A percentile compares a stretch with the other conserved stretches of the same genome.
These are phyloP conservation scores for Cyclanthera cordifolia DNA, from an alignment of 306 rosid genomes.

Conservation along the genomic window DNA sequence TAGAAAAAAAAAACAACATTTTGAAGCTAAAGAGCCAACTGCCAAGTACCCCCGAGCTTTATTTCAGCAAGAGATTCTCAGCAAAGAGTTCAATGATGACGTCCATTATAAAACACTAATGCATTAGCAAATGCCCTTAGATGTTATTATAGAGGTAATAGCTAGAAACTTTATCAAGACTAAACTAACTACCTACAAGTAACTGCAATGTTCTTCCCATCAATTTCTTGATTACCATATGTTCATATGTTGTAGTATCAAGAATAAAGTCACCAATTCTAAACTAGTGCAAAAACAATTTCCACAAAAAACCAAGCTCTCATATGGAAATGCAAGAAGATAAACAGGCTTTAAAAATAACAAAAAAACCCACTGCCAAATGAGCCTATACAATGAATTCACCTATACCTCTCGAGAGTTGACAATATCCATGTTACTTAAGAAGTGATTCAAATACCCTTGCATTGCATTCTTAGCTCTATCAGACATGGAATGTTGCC, in stretches of 20 bases:
- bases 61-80: neutral
- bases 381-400: neutral
- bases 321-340: neutral
- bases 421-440: constrained; percentile 83
- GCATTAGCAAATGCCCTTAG: neutral
- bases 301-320: neutral
- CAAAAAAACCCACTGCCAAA: neutral
- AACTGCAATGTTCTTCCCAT: neutral
- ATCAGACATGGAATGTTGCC: constrained; percentile 82
- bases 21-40: neutral
- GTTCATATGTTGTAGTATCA: neutral
- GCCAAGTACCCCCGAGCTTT: neutral
- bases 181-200: neutral
- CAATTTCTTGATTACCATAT: neutral
- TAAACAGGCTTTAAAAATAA: neutral
- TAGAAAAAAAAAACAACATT: neutral
- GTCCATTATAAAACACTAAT: too few relatives aligned
- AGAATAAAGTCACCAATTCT: neutral
- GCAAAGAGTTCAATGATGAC: neutral
- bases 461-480: constrained; percentile 94
- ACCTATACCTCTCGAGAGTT: constrained; percentile 82
- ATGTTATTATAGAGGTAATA: neutral
- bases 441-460: constrained; percentile 93
- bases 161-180: neutral
- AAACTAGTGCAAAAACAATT: neutral